Conservation (phyloP, 2,329 filamentous ascomycete species). For the Pseudogymnoascus sp. region DNA sequence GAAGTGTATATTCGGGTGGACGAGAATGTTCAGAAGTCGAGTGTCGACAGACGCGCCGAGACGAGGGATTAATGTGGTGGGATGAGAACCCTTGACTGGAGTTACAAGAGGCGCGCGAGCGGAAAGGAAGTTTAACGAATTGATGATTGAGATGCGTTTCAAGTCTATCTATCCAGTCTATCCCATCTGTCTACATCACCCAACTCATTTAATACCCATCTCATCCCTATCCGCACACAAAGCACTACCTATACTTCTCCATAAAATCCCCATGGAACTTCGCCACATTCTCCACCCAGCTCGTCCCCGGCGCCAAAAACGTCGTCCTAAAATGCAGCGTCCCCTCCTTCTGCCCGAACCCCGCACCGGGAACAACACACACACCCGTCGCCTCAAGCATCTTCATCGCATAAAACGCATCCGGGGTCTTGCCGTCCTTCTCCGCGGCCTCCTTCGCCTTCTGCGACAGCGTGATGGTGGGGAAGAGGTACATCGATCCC, state of each 20-base stretch:
- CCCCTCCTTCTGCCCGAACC: slow-evolving; percentile 88
- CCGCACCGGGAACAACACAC: slow-evolving; percentile 84
- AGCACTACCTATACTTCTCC: slow-evolving; percentile 55
- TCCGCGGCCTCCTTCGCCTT: slow-evolving; percentile 71
- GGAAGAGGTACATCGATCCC: slow-evolving; percentile 98
- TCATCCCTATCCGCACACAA: not conserved
- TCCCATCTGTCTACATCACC: not conserved
- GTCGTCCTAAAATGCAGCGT: slow-evolving; percentile 94
- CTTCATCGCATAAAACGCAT: slow-evolving; percentile 90
- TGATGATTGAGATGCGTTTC: not conserved
- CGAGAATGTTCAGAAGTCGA: too few species aligned
- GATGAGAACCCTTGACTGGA: not conserved
- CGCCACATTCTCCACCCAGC: slow-evolving; percentile 81
- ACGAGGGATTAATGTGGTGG: not conserved
- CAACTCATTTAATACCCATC: too few species aligned
- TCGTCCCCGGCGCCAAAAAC: slow-evolving; percentile 90
- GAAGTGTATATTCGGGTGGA: not conserved
- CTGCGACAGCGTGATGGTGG: slow-evolving; percentile 71
- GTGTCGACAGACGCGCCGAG: not conserved
- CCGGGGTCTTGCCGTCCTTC: slow-evolving; percentile 64
- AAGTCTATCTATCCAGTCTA: not conserved
- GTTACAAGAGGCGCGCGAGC: not conserved
- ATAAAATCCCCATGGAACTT: slow-evolving; percentile 92
- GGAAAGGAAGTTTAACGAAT: not conserved
- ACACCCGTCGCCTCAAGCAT: slow-evolving; percentile 91